Conservation (phyloP, 805 yeast genomes). For the Sugiyamaella lignohabitans region DNA sequence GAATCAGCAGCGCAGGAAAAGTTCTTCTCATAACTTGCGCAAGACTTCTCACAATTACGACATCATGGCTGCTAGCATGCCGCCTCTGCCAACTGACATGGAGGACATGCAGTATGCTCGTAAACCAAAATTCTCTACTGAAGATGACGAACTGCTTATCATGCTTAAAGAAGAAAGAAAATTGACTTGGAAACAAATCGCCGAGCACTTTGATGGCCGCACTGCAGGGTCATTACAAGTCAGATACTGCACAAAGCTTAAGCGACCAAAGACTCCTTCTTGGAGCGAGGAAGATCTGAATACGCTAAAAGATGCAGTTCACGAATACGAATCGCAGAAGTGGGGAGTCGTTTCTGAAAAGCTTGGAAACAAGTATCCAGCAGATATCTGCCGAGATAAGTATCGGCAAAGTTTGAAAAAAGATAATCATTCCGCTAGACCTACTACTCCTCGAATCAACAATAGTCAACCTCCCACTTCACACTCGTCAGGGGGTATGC, state of each 20-base stretch:
- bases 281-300: conserved; percentile 21
- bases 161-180: conserved; percentile 62
- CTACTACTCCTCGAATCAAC: neutral
- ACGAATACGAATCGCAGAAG: conserved; percentile 21
- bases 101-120: conserved; percentile 1
- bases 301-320: conserved; percentile 16
- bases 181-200: conserved; percentile 77
- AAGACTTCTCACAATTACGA: neutral
- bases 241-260: conserved; percentile 26
- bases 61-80: too few relatives aligned
- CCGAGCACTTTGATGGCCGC: conserved; percentile 63
- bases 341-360: conserved; percentile 21
- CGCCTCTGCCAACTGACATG: neutral
- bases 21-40: neutral
- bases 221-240: conserved; percentile 83
- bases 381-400: conserved; percentile 18
- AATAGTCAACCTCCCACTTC: neutral
- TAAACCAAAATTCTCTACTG: conserved; percentile 25
- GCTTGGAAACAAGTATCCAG: conserved; percentile 19
- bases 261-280: conserved; percentile 11
- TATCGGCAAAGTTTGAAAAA: conserved; percentile 1
- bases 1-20: neutral
- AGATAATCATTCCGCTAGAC: neutral
- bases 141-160: conserved; percentile 26
- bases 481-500: too few relatives aligned